Evolutionary conservation across 306 rosid species (phyloP).

Genomic region (Vigna nakashimae): DNA sequence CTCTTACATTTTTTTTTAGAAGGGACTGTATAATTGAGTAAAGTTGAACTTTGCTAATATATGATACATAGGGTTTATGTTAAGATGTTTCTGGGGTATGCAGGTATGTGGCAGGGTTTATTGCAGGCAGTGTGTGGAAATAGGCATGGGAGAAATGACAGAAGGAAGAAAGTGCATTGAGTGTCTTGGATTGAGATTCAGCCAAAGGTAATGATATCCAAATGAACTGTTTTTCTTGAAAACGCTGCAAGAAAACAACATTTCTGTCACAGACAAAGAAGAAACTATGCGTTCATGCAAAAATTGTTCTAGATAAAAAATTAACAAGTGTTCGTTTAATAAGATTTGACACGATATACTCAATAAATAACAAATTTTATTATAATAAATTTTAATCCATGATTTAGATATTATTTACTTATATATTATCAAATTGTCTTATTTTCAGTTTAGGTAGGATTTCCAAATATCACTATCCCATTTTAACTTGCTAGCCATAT

Average conservation of each 20-base stretch:
- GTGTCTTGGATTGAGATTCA: slow-evolving; percentile 85
- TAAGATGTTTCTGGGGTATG: slow-evolving; percentile 33
- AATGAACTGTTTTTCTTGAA: not conserved
- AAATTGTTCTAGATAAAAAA: not conserved
- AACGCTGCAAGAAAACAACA: not conserved
- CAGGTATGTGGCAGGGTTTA: slow-evolving; percentile 95
- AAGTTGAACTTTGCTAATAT: too few relatives aligned
- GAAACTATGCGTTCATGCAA: not conserved
- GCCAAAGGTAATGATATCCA: slow-evolving; percentile 68
- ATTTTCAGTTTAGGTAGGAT: too few relatives aligned
- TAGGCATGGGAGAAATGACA: slow-evolving; percentile 88
- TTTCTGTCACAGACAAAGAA: too few relatives aligned
- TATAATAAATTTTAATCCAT: too few relatives aligned
- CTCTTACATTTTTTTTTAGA: not conserved
- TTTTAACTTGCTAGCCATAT: too few relatives aligned
- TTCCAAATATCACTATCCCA: too few relatives aligned
- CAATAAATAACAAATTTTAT: too few relatives aligned
- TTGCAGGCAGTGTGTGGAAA: slow-evolving; percentile 72
- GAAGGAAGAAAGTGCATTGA: slow-evolving; percentile 90
- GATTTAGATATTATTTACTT: too few relatives aligned
- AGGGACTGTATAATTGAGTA: too few relatives aligned
- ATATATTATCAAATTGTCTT: too few relatives aligned
- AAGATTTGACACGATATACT: too few relatives aligned
- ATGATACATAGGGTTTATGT: not conserved
- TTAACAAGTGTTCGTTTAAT: too few relatives aligned